Percentiles rank a stretch among this genome's conserved stretches.
These are phyloP conservation scores for Puccinia brachypodii DNA, from an alignment of 1,284 basidiomycete species.

Conservation along the genomic window DNA sequence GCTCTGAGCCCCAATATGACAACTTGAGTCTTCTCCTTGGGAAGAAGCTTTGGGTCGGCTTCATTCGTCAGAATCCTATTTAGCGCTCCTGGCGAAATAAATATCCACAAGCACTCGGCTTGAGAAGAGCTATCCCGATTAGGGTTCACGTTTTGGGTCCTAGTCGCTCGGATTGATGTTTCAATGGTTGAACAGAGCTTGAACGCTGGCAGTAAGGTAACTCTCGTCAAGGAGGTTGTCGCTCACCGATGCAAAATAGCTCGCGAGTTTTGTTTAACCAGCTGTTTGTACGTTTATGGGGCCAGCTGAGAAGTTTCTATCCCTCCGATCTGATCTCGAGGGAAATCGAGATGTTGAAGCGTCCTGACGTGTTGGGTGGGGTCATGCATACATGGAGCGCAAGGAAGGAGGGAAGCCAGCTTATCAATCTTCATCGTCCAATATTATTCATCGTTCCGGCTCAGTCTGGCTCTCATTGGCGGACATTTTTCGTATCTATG, in stretches of 20 bases:
- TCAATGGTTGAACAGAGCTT: too few relatives aligned
- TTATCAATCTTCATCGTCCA: neutral
- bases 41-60: neutral
- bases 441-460: too few relatives aligned
- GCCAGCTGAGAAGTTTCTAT: neutral
- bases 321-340: slow-evolving; percentile 17
- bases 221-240: too few relatives aligned
- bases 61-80: neutral
- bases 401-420: neutral
- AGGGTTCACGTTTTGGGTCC: neutral
- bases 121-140: neutral
- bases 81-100: neutral
- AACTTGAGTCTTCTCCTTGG: neutral
- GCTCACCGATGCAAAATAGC: too few relatives aligned
- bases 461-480: too few relatives aligned
- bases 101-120: neutral
- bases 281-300: too few relatives aligned
- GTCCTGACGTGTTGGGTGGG: neutral
- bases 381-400: neutral
- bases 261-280: too few relatives aligned
- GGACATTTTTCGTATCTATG: too few relatives aligned
- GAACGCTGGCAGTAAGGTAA: too few relatives aligned
- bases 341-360: neutral
- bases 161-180: too few relatives aligned
- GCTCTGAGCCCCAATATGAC: neutral